Base-by-base conservation (phyloP, 345 rosid genomes). In the Bruguiera gymnorhiza region DNA sequence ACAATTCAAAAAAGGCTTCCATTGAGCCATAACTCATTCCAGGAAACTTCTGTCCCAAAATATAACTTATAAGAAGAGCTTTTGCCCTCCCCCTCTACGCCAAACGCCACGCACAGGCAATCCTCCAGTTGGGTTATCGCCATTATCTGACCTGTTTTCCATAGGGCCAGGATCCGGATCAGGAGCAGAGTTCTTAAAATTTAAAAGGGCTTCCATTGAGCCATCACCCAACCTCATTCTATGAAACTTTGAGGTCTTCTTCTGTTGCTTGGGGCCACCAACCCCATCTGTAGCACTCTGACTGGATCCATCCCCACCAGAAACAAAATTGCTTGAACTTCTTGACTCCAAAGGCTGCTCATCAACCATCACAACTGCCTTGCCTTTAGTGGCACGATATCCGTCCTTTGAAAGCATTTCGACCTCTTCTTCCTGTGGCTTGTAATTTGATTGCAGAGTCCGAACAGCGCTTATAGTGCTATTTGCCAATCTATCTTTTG, bases 161-260 rank as follows among this genome's bases (percentile, higher is more conserved):
- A 43, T 51, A 3, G 78, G 70, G 19, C 6, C 13, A 16, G 48
- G 65, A 32, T 77, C 84, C 0, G 73, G 80, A 70, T 83, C 86
- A n/a, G 80, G 71, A 37, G 76, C 76, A 23, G 89, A 73, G 63
- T 72, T 80, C 21, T 78, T 83, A 0, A 68, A 59, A 81, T 91
- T 87, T 65, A 86, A 26, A 19, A 85, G 70, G n/a, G 93, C 85
- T 52, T 86, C 88, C 80, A 83, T 79, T 53, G 93, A 89, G 58
- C 88, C 89, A 75, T 89, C 98, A 58, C 96, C 97, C 36, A 93
- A 79, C 66, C 91, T 87, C 65, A 71, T 80, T 60, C 93, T 83
- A 27, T 79, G 92, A 73, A 91, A 88, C 80, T 91, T 91, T 0
- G 96, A 87, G 37, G 90, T 85, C 72, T 91, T 95, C 85, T 91